Conservation (phyloP, 2,329 filamentous ascomycete species). For the Trichophyton equinum region DNA sequence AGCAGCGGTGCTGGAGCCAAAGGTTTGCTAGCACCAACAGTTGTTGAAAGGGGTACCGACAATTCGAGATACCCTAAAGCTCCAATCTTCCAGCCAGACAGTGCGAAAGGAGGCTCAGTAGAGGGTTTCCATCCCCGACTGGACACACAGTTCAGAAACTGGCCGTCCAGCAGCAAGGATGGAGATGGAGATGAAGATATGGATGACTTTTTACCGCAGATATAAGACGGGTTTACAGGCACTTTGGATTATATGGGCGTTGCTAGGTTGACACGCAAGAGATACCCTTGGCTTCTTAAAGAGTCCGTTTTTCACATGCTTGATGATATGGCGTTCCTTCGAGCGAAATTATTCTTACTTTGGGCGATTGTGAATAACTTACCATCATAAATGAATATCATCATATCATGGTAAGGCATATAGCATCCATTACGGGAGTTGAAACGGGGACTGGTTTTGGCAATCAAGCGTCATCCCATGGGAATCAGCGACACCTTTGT, state of each 20-base stretch:
- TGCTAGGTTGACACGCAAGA: background rate
- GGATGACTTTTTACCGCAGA: conserved; percentile 1
- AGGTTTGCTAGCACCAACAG: background rate
- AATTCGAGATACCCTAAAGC: conserved; percentile 18
- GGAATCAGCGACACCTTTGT: conserved; percentile 90
- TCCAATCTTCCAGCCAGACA: conserved; percentile 20
- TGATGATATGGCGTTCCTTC: background rate
- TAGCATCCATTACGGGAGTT: background rate
- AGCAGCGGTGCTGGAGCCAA: conserved; percentile 1
- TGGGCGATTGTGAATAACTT: background rate
- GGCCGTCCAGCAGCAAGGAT: background rate
- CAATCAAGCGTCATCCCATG: conserved; percentile 80
- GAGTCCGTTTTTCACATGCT: background rate
- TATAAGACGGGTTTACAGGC: background rate
- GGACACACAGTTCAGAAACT: background rate
- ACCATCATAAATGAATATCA: background rate
- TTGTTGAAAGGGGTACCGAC: conserved; percentile 7
- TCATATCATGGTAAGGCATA: background rate
- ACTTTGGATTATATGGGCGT: background rate
- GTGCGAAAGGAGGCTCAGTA: conserved; percentile 29
- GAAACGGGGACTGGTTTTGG: conserved; percentile 40
- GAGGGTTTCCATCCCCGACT: conserved; percentile 30
- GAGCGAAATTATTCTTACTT: background rate
- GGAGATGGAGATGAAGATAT: conserved; percentile 3
- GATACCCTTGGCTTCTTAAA: background rate